Evolutionary conservation across 2,329 filamentous ascomycete species (phyloP).

Genomic region (Penicillium sp.): DNA sequence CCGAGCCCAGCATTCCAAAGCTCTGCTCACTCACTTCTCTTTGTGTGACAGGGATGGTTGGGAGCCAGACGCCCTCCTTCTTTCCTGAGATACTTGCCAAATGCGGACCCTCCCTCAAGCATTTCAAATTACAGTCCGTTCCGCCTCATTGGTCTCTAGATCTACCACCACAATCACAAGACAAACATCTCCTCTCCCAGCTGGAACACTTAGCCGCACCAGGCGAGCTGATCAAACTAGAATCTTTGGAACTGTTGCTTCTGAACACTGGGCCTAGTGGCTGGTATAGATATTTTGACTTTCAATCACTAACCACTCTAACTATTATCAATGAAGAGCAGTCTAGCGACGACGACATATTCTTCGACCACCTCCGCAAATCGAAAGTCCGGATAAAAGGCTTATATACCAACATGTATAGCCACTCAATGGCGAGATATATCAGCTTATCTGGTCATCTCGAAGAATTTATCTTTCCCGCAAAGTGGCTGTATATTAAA

Average conservation of each 20-base stretch:
- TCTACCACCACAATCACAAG: not conserved
- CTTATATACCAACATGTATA: not conserved
- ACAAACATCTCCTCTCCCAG: not conserved
- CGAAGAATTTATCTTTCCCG: not conserved
- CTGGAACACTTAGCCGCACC: not conserved
- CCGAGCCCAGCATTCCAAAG: too few species aligned
- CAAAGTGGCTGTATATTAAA: not conserved
- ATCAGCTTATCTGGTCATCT: not conserved
- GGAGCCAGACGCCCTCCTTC: not conserved
- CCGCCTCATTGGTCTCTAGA: not conserved
- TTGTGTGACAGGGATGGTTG: too few species aligned
- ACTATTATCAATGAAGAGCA: not conserved
- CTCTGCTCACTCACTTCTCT: too few species aligned
- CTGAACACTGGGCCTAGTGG: not conserved
- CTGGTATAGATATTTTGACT: not conserved
- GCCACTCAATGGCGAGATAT: not conserved
- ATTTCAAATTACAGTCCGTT: not conserved
- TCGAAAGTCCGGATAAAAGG: not conserved
- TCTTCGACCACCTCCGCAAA: not conserved
- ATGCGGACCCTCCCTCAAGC: not conserved
- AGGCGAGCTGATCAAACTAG: not conserved
- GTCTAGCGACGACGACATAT: not conserved
- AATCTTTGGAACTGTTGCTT: not conserved
- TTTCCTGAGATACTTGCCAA: not conserved
- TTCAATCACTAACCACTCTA: not conserved